Evolutionary conservation across 345 rosid species (phyloP).

Genomic region (Eutrema heterophyllum): DNA sequence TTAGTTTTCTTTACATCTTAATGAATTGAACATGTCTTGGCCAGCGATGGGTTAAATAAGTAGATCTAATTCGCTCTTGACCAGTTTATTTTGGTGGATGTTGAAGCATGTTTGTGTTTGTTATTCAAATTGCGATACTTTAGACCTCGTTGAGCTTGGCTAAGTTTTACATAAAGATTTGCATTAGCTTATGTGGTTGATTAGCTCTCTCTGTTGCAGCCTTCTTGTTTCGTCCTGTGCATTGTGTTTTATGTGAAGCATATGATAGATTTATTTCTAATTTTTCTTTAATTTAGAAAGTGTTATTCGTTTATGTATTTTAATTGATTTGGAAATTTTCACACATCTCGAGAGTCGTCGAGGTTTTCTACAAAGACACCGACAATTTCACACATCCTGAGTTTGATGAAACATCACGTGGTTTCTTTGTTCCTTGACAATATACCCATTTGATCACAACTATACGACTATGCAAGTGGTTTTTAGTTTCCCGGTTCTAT

Average conservation of each 20-base stretch:
- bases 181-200: too few species aligned
- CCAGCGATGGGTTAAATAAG: background rate
- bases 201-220: background rate
- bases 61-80: background rate
- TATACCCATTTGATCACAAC: background rate
- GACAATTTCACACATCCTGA: conserved; percentile 3
- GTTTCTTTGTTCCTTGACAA: background rate
- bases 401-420: conserved; percentile 1
- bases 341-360: conserved; percentile 11
- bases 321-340: too few species aligned
- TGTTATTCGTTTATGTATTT: too few species aligned
- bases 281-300: background rate
- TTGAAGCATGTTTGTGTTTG: conserved; percentile 8
- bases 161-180: background rate
- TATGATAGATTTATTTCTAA: background rate
- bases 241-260: background rate
- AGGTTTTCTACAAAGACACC: conserved; percentile 7
- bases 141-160: background rate
- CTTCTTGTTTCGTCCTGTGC: conserved; percentile 1
- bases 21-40: background rate
- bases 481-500: too few species aligned
- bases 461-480: too few species aligned
- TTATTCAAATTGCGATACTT: background rate
- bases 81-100: background rate
- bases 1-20: background rate